A percentile compares a stretch with the other conserved stretches of the same genome.
phyloP scores from a whole-genome alignment of 2,329 filamentous ascomycete species.

The Microdochium nivale region DNA sequence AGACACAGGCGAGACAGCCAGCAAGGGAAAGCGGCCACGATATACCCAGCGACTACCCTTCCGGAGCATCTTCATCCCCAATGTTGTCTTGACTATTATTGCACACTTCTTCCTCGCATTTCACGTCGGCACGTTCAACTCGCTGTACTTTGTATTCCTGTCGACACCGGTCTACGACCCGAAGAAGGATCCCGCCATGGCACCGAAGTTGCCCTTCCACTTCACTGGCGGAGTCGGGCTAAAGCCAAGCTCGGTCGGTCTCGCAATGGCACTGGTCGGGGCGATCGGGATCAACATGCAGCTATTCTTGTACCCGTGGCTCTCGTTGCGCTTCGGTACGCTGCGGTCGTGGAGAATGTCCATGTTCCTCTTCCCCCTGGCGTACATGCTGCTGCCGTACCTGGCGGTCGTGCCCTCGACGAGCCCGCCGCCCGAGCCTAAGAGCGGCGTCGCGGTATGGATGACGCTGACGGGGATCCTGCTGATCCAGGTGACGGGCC shows the following conservation, averaged over 20 bases:
- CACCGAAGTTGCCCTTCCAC: conserved; percentile 31
- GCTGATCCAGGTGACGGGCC: conserved; percentile 54
- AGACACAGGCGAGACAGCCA: neutral
- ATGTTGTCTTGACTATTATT: neutral
- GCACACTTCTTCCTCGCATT: conserved; percentile 34
- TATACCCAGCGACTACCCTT: conserved; percentile 1
- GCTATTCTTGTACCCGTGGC: conserved; percentile 1
- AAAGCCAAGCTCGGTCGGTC: conserved; percentile 46
- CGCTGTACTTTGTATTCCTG: conserved; percentile 46
- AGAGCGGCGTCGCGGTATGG: conserved; percentile 54
- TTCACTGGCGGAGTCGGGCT: conserved; percentile 53
- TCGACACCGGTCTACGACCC: conserved; percentile 57
- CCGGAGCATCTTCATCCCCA: conserved; percentile 11
- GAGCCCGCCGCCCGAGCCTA: conserved; percentile 37
- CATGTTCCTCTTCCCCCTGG: conserved; percentile 60
- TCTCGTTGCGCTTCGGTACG: conserved; percentile 25
- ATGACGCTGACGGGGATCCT: conserved; percentile 53
- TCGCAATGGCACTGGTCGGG: conserved; percentile 53
- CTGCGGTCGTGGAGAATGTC: conserved; percentile 60
- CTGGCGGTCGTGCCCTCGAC: conserved; percentile 54
- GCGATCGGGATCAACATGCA: conserved; percentile 46
- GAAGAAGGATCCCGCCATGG: conserved; percentile 18
- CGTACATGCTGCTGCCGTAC: conserved; percentile 63
- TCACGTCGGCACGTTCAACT: conserved; percentile 67
- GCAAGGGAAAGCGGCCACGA: neutral